Base-by-base conservation (phyloP, 2,329 filamentous ascomycete genomes). In the Monilinia fructigena region DNA sequence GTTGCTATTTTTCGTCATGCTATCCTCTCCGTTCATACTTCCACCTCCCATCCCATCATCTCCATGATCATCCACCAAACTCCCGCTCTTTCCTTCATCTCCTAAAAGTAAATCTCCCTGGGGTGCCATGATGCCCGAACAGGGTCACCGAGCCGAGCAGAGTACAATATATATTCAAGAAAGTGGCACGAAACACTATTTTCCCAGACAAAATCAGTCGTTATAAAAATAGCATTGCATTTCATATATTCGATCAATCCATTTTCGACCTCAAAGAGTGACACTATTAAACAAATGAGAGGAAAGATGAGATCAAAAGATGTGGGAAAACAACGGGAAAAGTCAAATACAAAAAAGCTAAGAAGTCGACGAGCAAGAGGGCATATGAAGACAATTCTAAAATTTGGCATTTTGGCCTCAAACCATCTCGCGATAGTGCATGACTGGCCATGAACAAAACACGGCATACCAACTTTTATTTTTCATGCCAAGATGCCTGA, bases 401-500 rank as follows among this genome's bases (percentile, higher is more conserved):
- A 48, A 28, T n/a, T 28, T 35, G 52, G 20, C 7, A 35, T 35
- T 47, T 35, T 60, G 56, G 11, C 42, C 28, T 60, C 56, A 60
- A 60, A 60, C 56, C 42, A 23, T 35, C 28, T 20, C 56, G 42
- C 56, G 42, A 60, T 28, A 48, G 35, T 48, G 47, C 28, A 60
- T 5, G 42, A 60, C 56, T 35, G 42, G 12, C 42, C 20, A 60
- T 40, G 26, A 42, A 60, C 12, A 35, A 48, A 18, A 48, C 48
- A 42, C 35, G 28, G 42, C 56, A 48, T 48, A 42, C 48, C 20
- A 47, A 48, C 28, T 18, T 48, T 28, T 35, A 35, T 48, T 18
- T 48, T 48, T 23, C 56, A 35, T 60, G 56, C 56, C 42, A 60
- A 60, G 42, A 35, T 48, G 48, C 28, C 56, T 60, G 56, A 60